A percentile compares a stretch with the other conserved stretches of the same genome.
Evolutionary conservation across 805 yeast species (phyloP).

Genomic region (Cyberlindnera mrakii): DNA sequence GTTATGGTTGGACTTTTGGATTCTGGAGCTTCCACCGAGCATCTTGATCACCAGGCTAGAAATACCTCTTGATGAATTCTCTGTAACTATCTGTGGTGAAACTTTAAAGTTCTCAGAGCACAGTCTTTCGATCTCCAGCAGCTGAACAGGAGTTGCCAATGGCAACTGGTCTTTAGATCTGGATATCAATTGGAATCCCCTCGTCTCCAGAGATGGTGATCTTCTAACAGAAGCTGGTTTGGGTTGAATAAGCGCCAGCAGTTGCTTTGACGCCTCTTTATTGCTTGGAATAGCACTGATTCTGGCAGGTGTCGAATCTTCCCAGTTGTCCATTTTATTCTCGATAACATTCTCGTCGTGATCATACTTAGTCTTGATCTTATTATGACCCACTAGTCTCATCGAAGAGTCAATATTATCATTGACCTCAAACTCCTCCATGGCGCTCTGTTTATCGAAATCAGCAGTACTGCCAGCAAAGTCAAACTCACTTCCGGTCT

Average conservation of each 20-base stretch:
- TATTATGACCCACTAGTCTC: conserved; percentile 74
- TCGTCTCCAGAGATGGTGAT: conserved; percentile 9
- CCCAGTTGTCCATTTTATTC: conserved; percentile 15
- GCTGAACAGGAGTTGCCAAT: conserved; percentile 70
- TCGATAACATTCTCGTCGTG: conserved; percentile 64
- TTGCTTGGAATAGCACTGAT: conserved; percentile 7
- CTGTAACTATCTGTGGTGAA: conserved; percentile 41
- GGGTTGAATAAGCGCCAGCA: conserved; percentile 4
- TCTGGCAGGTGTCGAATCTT: conserved; percentile 5
- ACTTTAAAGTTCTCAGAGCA: conserved; percentile 48
- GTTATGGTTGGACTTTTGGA: conserved; percentile 64
- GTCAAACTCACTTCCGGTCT: conserved; percentile 65
- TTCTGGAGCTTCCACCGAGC: conserved; percentile 65
- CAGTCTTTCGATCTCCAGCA: conserved; percentile 66
- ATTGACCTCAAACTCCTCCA: conserved; percentile 62
- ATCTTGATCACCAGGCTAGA: conserved; percentile 51
- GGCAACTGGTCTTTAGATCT: conserved; percentile 35
- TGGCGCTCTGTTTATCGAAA: conserved; percentile 76
- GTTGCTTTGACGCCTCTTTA: conserved; percentile 5
- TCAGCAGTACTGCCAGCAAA: conserved; percentile 74
- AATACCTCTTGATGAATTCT: conserved; percentile 64
- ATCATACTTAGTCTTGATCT: conserved; percentile 46
- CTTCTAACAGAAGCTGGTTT: conserved; percentile 2
- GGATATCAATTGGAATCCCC: conserved; percentile 4
- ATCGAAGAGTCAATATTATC: conserved; percentile 57